Percentiles rank a stretch among this genome's conserved stretches.
Conservation (phyloP, 768 basidiomycete genomes). For the Mrakia hoshinonis region DNA sequence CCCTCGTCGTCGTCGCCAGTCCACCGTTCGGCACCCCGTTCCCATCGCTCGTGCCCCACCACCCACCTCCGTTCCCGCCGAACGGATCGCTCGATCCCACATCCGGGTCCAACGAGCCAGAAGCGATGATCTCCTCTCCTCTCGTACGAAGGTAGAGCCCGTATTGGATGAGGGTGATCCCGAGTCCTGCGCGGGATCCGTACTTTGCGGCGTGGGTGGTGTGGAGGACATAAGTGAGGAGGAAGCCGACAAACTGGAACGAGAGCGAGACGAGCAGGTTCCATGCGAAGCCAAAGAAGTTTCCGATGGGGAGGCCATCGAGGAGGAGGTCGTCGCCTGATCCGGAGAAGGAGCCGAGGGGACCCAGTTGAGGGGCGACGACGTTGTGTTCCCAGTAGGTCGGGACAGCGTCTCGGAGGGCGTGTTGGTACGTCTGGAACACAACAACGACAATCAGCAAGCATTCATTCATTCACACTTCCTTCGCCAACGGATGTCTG, state of each 20-base stretch:
- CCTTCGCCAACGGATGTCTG: no score
- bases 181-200: constrained; percentile 90
- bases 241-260: constrained; percentile 83
- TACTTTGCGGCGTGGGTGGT: constrained; percentile 83
- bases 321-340: constrained; percentile 64
- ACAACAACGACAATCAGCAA: neutral
- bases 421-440: constrained; percentile 68
- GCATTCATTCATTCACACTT: neutral
- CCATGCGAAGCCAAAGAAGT: constrained; percentile 68
- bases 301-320: constrained; percentile 81
- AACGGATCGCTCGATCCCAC: constrained; percentile 29
- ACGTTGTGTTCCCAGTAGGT: constrained; percentile 96
- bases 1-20: constrained; percentile 12
- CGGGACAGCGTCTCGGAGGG: constrained; percentile 81
- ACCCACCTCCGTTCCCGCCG: constrained; percentile 33
- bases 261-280: constrained; percentile 82
- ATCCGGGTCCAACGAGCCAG: constrained; percentile 36
- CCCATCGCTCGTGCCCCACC: neutral
- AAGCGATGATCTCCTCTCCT: constrained; percentile 43
- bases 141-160: constrained; percentile 62
- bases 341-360: constrained; percentile 48
- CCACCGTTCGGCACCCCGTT: neutral
- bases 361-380: constrained; percentile 53
- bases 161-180: constrained; percentile 86
- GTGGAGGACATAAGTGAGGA: constrained; percentile 75